phyloP scores from a whole-genome alignment of 2,329 filamentous ascomycete genomes.

The Furcasterigmium sp. region DNA sequence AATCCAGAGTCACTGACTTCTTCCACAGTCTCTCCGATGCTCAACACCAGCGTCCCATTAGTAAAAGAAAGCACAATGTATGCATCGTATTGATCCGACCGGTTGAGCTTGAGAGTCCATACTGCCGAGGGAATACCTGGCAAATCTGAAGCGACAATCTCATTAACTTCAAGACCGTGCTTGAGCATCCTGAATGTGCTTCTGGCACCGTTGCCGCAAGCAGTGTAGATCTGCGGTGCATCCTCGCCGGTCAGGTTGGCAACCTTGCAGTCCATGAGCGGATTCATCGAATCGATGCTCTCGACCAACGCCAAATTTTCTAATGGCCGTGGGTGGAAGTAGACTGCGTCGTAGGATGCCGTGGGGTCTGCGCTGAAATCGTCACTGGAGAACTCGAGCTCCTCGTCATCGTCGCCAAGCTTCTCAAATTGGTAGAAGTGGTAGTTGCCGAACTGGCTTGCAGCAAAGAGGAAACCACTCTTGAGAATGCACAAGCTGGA shows the following conservation, averaged over 20 bases:
- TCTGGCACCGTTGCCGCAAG: conserved; percentile 81
- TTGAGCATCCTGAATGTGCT: conserved; percentile 90
- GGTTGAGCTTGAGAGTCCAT: conserved; percentile 88
- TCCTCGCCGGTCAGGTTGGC: conserved; percentile 89
- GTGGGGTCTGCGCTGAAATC: conserved; percentile 72
- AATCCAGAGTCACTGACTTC: conserved; percentile 94
- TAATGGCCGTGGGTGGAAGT: conserved; percentile 74
- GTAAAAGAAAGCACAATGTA: conserved; percentile 95
- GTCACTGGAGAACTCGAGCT: conserved; percentile 80
- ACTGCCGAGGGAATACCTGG: conserved; percentile 86
- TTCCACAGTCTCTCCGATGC: conserved; percentile 94
- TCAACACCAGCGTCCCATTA: conserved; percentile 84
- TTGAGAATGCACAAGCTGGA: conserved; percentile 88
- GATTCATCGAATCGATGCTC: conserved; percentile 83
- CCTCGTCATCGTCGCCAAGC: conserved; percentile 89
- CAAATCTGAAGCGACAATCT: conserved; percentile 91
- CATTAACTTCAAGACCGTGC: conserved; percentile 87
- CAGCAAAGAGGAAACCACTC: conserved; percentile 90
- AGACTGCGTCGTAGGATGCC: conserved; percentile 69
- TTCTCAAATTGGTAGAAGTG: conserved; percentile 97
- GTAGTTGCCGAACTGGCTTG: conserved; percentile 88
- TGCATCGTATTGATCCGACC: conserved; percentile 79
- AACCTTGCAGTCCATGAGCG: conserved; percentile 85
- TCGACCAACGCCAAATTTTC: conserved; percentile 84
- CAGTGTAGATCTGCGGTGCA: conserved; percentile 91